Base-by-base conservation (phyloP, 2,329 filamentous ascomycete genomes). In the Trichothecium sympodiale region DNA sequence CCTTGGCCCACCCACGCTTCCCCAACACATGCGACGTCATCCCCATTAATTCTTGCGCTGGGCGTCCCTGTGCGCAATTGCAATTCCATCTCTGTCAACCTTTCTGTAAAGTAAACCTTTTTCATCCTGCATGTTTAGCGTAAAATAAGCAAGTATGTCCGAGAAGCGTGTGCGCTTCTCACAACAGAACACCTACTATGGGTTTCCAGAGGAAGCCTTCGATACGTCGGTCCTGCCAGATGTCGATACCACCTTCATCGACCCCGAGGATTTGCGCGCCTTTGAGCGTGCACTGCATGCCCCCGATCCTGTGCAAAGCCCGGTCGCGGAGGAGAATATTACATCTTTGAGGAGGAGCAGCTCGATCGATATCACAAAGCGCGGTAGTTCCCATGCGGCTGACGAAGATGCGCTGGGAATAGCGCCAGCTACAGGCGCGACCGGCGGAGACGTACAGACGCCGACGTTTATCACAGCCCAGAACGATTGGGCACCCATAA, bases 401-500 rank as follows among this genome's bases (percentile, higher is more conserved):
- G 53, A 50, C 14, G 54, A 58, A 29, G 57, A 56, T 18, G 50
- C 55, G 12, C 48, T 51, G 14, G 50, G 61, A 38, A 46, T 64
- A 26, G 50, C 57, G n/a, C 54, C 58, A 1, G 52, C 58, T 3
- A 55, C 58, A 0, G 60, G 59, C 1, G 56, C 59, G 15, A 58
- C 59, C 1, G 59, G 61, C 4, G 55, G 59, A 17, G 57, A 64
- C 6, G 26, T 56, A 15, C 41, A 46, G 4, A 36, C 45, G 37
- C 57, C 45, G 28, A 60, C 74, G 34, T 87, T 88, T 54, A 85
- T 96, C 49, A 83, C 85, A 4, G 89, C 91, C 29, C 77, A 93
- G 52, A 94, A 94, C 56, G 91, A 98, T 64, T 98, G 91, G 91
- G 80, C 84, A 13, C 91, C 91, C 0, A 76, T 96, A 10, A 80